These are phyloP conservation scores for Xylariaceae sp. DNA, from an alignment of 2,329 filamentous ascomycete genomes.

Conservation along the genomic window DNA sequence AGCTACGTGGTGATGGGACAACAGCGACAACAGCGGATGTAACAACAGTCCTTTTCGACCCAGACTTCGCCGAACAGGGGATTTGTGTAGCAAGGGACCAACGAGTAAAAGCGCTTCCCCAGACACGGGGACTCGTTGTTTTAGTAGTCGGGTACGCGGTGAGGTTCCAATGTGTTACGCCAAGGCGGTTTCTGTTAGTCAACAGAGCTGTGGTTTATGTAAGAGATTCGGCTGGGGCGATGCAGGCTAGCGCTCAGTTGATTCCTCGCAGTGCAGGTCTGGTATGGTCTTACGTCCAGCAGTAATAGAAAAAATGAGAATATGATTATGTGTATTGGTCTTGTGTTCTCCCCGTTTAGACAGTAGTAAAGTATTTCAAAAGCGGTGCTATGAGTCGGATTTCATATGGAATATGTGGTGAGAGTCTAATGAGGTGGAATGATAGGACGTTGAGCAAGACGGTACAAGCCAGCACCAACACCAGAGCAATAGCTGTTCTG, in stretches of 20 bases:
- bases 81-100: conserved; percentile 10
- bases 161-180: conserved; percentile 11
- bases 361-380: no score
- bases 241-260: conserved; percentile 38
- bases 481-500: neutral
- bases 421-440: no score
- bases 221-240: conserved; percentile 38
- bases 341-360: no score
- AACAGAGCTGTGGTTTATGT: conserved; percentile 42
- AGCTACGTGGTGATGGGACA: conserved; percentile 21
- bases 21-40: conserved; percentile 26
- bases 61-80: conserved; percentile 3
- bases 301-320: no score
- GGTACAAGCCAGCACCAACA: no score
- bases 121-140: conserved; percentile 4
- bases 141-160: conserved; percentile 12
- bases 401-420: no score
- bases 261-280: conserved; percentile 5
- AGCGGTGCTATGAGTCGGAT: no score
- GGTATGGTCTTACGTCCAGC: no score
- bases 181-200: conserved; percentile 44
- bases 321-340: no score
- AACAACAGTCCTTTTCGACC: conserved; percentile 12
- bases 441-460: no score
- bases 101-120: neutral